phyloP scores from a whole-genome alignment of 257 asterid species.

The Solanum bulbocastanum region DNA sequence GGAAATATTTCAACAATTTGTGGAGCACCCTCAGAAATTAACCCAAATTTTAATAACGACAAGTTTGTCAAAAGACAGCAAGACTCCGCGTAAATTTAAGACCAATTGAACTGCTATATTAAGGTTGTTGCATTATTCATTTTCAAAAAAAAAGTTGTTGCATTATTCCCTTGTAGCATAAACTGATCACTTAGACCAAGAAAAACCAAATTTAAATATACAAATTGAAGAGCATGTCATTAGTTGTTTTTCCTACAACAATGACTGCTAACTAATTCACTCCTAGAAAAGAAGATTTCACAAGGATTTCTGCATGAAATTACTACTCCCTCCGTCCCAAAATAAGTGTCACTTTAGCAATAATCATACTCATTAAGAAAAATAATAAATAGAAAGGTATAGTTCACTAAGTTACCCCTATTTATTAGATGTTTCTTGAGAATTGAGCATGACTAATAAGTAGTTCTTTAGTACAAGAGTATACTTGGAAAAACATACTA shows the following conservation, averaged over 20 bases:
- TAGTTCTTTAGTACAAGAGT: not conserved
- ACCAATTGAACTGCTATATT: not conserved
- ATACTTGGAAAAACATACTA: not conserved
- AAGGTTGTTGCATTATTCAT: not conserved
- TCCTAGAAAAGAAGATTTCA: not conserved
- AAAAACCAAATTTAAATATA: not conserved
- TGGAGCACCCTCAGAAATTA: not conserved
- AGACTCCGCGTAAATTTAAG: not conserved
- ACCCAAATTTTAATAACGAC: not conserved
- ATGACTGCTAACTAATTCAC: not conserved
- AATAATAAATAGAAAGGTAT: not conserved
- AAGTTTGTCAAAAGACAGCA: not conserved
- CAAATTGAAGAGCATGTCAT: not conserved
- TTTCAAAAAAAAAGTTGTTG: no score
- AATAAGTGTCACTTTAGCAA: not conserved
- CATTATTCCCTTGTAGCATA: not conserved
- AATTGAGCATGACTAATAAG: not conserved
- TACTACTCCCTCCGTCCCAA: not conserved
- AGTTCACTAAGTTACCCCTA: not conserved
- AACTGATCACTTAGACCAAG: not conserved
- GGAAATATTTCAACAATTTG: not conserved
- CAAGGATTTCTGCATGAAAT: not conserved
- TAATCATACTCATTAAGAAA: not conserved
- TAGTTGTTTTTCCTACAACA: not conserved
- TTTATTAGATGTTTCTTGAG: not conserved